A percentile compares a stretch with the other conserved stretches of the same genome.
Conservation (phyloP, 306 rosid species). For the Arachis stenosperma region DNA sequence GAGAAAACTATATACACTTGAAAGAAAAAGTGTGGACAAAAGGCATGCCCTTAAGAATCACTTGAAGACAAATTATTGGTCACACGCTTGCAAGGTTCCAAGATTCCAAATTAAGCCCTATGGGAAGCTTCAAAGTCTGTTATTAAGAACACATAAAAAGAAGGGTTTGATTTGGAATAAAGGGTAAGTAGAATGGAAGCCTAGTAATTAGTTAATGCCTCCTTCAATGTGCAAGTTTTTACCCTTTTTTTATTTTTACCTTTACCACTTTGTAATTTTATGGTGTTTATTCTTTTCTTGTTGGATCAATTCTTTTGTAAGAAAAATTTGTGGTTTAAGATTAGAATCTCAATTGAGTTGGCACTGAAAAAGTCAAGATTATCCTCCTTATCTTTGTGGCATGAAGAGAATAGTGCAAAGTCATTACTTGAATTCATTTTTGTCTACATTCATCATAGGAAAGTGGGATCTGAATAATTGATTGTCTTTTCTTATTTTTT, state of each 20-base stretch:
- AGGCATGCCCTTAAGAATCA: background rate
- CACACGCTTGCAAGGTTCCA: background rate
- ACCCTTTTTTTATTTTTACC: background rate
- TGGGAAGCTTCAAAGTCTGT: conserved; percentile 5
- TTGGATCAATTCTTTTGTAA: conserved; percentile 73
- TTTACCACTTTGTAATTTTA: conserved; percentile 32
- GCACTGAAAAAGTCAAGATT: background rate
- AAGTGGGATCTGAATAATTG: conserved; percentile 2
- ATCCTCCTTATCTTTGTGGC: background rate
- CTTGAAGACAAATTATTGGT: background rate
- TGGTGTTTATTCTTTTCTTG: conserved; percentile 44
- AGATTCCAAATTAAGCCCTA: background rate
- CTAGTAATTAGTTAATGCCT: background rate
- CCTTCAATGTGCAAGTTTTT: conserved; percentile 32
- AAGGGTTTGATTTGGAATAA: conserved; percentile 25
- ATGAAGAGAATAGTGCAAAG: conserved; percentile 12
- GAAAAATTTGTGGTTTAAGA: conserved; percentile 49
- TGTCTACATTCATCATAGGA: background rate
- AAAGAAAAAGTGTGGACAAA: conserved; percentile 25
- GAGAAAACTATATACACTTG: background rate
- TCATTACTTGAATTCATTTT: background rate
- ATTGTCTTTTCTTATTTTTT: too few relatives aligned
- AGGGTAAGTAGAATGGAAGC: conserved; percentile 22
- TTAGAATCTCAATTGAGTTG: conserved; percentile 37
- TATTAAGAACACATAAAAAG: conserved; percentile 11